Evolutionary conservation across 2,329 filamentous ascomycete species (phyloP).

Genomic region (Sporothrix brasiliensis): DNA sequence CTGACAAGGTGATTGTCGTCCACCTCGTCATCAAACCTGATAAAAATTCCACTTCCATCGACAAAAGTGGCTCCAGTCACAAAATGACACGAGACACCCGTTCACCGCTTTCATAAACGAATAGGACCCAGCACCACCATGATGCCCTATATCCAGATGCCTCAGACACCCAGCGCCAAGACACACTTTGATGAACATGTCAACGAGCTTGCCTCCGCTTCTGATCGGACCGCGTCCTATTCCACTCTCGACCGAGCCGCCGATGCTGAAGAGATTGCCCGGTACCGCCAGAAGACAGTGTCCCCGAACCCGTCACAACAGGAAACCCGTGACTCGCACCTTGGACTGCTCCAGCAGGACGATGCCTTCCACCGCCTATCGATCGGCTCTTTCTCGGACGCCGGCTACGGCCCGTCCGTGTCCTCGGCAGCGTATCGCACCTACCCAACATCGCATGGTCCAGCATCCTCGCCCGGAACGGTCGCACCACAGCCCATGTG

Average conservation of each 20-base stretch:
- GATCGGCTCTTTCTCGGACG: conserved; percentile 48
- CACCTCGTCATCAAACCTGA: background rate
- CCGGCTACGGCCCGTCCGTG: conserved; percentile 37
- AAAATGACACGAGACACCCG: conserved; percentile 18
- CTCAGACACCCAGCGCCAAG: conserved; percentile 38
- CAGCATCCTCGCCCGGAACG: background rate
- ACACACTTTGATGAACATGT: conserved; percentile 37
- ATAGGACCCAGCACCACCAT: conserved; percentile 34
- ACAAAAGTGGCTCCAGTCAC: conserved; percentile 7
- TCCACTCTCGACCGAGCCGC: background rate
- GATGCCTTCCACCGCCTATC: conserved; percentile 46
- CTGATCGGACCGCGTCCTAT: conserved; percentile 7
- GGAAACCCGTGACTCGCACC: background rate
- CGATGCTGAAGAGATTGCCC: conserved; percentile 20
- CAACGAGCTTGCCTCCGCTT: conserved; percentile 32
- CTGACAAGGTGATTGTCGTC: background rate
- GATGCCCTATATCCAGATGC: conserved; percentile 38
- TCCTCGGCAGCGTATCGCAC: conserved; percentile 37
- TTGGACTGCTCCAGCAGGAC: conserved; percentile 36
- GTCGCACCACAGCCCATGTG: conserved; percentile 38
- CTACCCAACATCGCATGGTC: conserved; percentile 27
- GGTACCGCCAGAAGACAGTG: conserved; percentile 25
- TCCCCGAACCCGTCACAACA: conserved; percentile 16
- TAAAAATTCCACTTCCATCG: background rate
- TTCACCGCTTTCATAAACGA: background rate